Base-by-base conservation (phyloP, 2,329 filamentous ascomycete genomes). In the Trichophyton schoenleinii region DNA sequence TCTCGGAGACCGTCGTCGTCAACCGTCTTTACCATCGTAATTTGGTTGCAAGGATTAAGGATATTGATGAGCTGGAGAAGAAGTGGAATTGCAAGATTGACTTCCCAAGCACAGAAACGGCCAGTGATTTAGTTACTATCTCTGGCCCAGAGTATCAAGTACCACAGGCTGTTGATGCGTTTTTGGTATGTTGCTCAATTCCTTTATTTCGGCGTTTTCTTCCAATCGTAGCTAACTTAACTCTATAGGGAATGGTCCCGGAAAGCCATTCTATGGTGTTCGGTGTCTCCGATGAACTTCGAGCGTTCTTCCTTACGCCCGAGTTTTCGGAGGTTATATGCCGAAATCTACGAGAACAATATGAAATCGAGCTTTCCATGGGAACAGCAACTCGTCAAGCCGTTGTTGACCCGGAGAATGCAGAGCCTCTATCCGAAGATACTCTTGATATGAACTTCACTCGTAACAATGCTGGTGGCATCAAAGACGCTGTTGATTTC, bases 21-120 rank as follows among this genome's bases (percentile, higher is more conserved):
- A 92, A 97, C 72, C 89, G 94, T 60, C 81, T 99, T 62, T 96
- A 96, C 73, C 94, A 99, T 71, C 89, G 94, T 66, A 90, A 96
- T 75, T 84, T 99, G 63, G 87, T 99, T 71, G 83, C 89, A 63
- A 89, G 91, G 63, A 86, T 97, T 66, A 80, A 83, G 52, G 89
- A 96, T 70, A 90, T 99, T 62, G 92, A 97, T 67, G 89, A 94
- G 68, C 81, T 99, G 59, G 94, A 99, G 79, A 95, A 95, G 81
- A 96, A 96, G 77, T 97, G 91, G 87, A 97, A 97, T 74, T 99
- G 94, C 85, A 97, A 97, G 79, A 95, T 99, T 70, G 89, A 91
- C 67, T 99, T 99, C 72, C 94, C 94, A 6, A 96, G 91, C 76
- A 97, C 94, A 8, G 94, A 99, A 74, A 88, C 95, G 75, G 94